Evolutionary conservation across 306 rosid species (phyloP).

Genomic region (Astragalus membranaceus): DNA sequence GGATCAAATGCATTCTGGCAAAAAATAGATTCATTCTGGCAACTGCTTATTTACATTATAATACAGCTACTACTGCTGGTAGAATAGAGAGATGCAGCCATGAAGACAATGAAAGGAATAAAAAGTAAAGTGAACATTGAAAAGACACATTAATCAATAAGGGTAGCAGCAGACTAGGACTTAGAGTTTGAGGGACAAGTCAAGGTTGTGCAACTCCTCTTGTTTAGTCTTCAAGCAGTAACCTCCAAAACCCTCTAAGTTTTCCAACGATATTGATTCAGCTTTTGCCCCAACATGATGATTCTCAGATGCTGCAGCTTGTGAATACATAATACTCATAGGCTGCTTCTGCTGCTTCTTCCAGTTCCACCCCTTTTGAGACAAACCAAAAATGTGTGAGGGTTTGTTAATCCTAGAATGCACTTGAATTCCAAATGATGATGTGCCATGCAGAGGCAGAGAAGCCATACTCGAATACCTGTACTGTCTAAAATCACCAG

Average conservation of each 20-base stretch:
- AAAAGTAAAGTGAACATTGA: neutral
- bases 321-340: slow-evolving; percentile 21
- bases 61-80: slow-evolving; percentile 39
- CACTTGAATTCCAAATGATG: slow-evolving; percentile 67
- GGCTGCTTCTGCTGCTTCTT: slow-evolving; percentile 24
- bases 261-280: slow-evolving; percentile 3
- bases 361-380: slow-evolving; percentile 28
- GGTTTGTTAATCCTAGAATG: slow-evolving; percentile 80
- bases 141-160: too few species aligned
- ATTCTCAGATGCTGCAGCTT: slow-evolving; percentile 34
- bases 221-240: slow-evolving; percentile 46
- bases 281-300: slow-evolving; percentile 16
- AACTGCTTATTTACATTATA: neutral
- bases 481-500: slow-evolving; percentile 25
- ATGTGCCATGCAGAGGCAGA: slow-evolving; percentile 80
- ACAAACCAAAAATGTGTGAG: neutral
- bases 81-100: slow-evolving; percentile 1
- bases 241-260: slow-evolving; percentile 34
- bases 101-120: neutral
- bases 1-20: too few species aligned
- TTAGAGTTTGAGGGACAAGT: slow-evolving; percentile 92
- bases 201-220: slow-evolving; percentile 77
- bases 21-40: too few species aligned
- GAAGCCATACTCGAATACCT: slow-evolving; percentile 71
- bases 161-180: neutral